Evolutionary conservation across 257 asterid genomes (phyloP), one percentile per base, ranked within the genome.

Genomic region (Voacanga thouarsii): DNA sequence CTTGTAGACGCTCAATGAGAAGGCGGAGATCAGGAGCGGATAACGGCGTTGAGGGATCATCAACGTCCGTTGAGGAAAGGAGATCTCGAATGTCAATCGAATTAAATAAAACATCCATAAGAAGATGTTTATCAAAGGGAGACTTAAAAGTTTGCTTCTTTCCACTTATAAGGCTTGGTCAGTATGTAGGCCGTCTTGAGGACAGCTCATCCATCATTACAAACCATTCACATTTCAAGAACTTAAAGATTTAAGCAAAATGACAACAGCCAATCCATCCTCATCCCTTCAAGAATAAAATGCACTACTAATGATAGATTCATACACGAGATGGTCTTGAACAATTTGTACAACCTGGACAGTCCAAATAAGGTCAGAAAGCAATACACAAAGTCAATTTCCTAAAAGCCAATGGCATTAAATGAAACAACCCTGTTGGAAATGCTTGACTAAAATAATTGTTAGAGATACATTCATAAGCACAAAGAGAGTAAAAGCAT

Each of bases 11-110:
- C 78, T 92, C 87, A 75, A 91, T 91, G 77, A 95, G 94, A 71
- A 93, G 98, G 80, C 90, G 98, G 85, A 95, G 98, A 83, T 95
- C 99, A 64, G 98, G 97, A 69, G 98, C 92, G 45, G 98, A 90
- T 10, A 95, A 78, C 30, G 96, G 97, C 15, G 94, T 85, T 28
- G 92, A 88, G 0, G 89, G 94, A 69, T 87, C 87, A 77, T 78
- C 84, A 66, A 74, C 61, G 72, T 87, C 90, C 78, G 88, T 80
- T 77, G 91, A 82, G 7, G 99, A 87, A 72, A 95, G 89, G 74
- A 95, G 99, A 82, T 91, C 97, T 16, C 90, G 95, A 75, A 95
- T 91, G 83, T 91, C 88, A 80, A 94, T 84, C 7, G 91, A 84
- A 76, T 84, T 79, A 86, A 83, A 81, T 45, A 90, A 78, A 43